A percentile compares a stretch with the other conserved stretches of the same genome.
These are phyloP conservation scores for Ajuga chamaepitys DNA, from an alignment of 257 asterid species.

Conservation along the genomic window DNA sequence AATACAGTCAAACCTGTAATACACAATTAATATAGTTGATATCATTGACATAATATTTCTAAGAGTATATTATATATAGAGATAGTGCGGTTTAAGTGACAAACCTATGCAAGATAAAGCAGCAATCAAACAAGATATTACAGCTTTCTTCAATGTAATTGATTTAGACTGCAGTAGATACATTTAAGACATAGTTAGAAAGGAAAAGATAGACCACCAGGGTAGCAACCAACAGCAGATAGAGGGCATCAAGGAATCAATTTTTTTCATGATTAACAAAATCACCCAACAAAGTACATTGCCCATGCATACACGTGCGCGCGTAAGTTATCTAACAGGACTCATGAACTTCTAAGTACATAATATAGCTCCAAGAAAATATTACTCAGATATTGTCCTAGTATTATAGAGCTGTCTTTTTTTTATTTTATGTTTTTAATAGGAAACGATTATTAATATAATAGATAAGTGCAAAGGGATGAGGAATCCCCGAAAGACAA, in stretches of 20 bases:
- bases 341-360: background rate
- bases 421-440: too few species aligned
- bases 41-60: constrained; percentile 1
- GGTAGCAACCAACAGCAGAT: background rate
- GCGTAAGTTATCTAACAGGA: background rate
- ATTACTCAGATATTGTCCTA: background rate
- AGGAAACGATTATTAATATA: too few species aligned
- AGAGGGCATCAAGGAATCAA: constrained; percentile 1
- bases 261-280: background rate
- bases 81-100: constrained; percentile 19
- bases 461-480: too few species aligned
- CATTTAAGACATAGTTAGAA: constrained; percentile 15
- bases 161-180: constrained; percentile 62
- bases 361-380: background rate
- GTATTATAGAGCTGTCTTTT: background rate
- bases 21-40: constrained; percentile 2
- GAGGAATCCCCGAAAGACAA: too few species aligned
- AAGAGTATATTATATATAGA: background rate
- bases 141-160: constrained; percentile 71
- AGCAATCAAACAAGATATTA: constrained; percentile 47
- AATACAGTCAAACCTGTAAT: constrained; percentile 66
- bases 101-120: constrained; percentile 66
- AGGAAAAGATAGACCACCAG: constrained; percentile 4
- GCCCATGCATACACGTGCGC: background rate
- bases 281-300: background rate